Percentiles rank a stretch among this genome's conserved stretches.
Evolutionary conservation across 75 land plant genomes (phyloP).

Genomic region (Cunninghamia lanceolata): DNA sequence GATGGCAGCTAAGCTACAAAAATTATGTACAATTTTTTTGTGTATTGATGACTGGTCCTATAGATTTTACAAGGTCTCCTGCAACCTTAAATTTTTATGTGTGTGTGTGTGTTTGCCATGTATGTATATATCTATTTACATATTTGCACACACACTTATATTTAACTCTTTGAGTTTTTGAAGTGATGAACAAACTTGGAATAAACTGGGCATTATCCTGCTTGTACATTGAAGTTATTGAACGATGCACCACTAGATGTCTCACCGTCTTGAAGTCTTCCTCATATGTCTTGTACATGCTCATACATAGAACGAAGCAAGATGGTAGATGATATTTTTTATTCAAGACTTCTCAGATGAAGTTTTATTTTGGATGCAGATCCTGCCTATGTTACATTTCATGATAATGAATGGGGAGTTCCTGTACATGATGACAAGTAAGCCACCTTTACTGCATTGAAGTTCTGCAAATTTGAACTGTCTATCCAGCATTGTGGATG

Average conservation of each 20-base stretch:
- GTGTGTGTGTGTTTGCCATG: background rate
- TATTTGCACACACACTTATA: background rate
- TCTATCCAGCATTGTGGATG: background rate
- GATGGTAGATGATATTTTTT: background rate
- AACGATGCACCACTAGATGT: background rate
- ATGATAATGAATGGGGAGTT: slow-evolving; percentile 93
- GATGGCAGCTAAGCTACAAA: background rate
- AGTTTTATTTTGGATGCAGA: slow-evolving; percentile 35
- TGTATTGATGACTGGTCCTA: background rate
- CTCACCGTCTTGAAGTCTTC: background rate
- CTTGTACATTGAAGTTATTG: background rate
- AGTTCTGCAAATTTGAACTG: background rate
- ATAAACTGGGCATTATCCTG: background rate
- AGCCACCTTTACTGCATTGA: slow-evolving; percentile 12
- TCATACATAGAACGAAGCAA: background rate
- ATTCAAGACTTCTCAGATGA: background rate
- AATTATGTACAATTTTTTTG: background rate
- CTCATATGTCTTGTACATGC: background rate
- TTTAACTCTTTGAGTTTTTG: background rate
- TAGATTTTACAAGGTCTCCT: background rate
- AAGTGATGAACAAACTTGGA: background rate
- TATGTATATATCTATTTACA: background rate
- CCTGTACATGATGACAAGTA: slow-evolving; percentile 93
- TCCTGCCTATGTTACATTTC: slow-evolving; percentile 64
- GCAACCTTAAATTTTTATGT: background rate